These are phyloP conservation scores for Aquilaria sinensis DNA, from an alignment of 345 rosid genomes.

Conservation along the genomic window DNA sequence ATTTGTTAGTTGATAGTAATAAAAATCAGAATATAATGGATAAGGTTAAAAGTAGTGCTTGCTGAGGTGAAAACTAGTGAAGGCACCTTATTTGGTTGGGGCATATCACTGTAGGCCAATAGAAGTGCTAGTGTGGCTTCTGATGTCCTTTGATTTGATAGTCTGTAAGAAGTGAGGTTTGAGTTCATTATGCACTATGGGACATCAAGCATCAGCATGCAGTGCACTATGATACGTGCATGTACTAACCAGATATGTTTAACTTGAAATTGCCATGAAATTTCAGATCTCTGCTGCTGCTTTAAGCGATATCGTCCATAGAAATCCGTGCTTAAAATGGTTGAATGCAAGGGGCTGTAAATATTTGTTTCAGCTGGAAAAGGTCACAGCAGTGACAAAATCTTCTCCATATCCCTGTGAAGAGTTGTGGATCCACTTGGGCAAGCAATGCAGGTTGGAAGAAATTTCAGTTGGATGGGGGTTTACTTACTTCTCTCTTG, in stretches of 20 bases:
- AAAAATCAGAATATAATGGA: no score
- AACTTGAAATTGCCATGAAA: background rate
- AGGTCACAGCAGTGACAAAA: slow-evolving; percentile 13
- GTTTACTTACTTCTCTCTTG: slow-evolving; percentile 41
- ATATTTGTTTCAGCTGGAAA: slow-evolving; percentile 37
- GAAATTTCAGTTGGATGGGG: slow-evolving; percentile 79
- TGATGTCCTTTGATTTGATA: no score
- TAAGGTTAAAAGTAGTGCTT: no score
- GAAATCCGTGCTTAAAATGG: slow-evolving; percentile 52
- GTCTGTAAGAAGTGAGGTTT: no score
- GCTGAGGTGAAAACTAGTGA: no score
- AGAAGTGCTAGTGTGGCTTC: no score
- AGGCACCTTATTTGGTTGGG: no score
- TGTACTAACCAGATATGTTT: background rate
- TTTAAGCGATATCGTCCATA: slow-evolving; percentile 38
- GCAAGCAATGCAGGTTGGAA: slow-evolving; percentile 43
- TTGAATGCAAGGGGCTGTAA: slow-evolving; percentile 65
- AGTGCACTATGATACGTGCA: no score
- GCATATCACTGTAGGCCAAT: no score
- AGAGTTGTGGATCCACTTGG: slow-evolving; percentile 32
- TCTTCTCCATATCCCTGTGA: slow-evolving; percentile 15
- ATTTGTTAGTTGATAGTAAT: no score
- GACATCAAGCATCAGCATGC: no score
- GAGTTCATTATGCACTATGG: no score
- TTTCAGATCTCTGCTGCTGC: slow-evolving; percentile 58